Evolutionary conservation across 2,329 filamentous ascomycete genomes (phyloP).

Genomic region (Microthyrium microscopicum): DNA sequence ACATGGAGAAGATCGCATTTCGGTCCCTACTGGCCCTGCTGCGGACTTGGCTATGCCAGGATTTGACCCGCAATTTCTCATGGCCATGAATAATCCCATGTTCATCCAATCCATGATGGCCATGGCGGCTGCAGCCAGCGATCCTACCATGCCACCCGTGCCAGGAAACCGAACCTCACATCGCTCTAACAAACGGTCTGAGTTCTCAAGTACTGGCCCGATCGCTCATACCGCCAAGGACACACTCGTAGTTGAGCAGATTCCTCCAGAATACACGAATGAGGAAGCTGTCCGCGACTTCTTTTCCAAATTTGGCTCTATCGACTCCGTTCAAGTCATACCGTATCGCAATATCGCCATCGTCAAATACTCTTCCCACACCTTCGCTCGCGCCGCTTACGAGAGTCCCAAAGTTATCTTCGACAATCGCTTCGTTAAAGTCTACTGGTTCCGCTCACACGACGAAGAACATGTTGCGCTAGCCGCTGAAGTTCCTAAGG

Average conservation of each 20-base stretch:
- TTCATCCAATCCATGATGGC: no score
- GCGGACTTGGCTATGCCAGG: no score
- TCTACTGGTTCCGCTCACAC: conserved; percentile 53
- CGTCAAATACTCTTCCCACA: conserved; percentile 51
- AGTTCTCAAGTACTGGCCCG: conserved; percentile 50
- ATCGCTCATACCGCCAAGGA: conserved; percentile 46
- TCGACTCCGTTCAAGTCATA: conserved; percentile 48
- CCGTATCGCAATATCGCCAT: conserved; percentile 50
- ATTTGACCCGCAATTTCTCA: no score
- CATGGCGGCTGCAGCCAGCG: no score
- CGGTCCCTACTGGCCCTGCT: no score
- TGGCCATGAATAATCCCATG: no score
- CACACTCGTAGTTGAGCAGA: conserved; percentile 60
- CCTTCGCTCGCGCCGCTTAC: conserved; percentile 52
- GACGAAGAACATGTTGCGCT: conserved; percentile 14
- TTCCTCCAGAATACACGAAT: conserved; percentile 52
- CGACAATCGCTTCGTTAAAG: conserved; percentile 72
- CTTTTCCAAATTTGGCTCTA: conserved; percentile 55
- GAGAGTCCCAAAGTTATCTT: conserved; percentile 66
- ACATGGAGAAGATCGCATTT: no score
- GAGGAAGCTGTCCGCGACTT: conserved; percentile 50
- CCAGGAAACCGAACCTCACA: no score
- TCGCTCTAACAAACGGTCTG: no score
- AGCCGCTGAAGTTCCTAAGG: conserved; percentile 11
- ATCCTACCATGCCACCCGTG: no score